Evolutionary conservation across 2,329 filamentous ascomycete species (phyloP), one percentile per base, ranked within the genome.

Genomic region (Alternaria sp.): DNA sequence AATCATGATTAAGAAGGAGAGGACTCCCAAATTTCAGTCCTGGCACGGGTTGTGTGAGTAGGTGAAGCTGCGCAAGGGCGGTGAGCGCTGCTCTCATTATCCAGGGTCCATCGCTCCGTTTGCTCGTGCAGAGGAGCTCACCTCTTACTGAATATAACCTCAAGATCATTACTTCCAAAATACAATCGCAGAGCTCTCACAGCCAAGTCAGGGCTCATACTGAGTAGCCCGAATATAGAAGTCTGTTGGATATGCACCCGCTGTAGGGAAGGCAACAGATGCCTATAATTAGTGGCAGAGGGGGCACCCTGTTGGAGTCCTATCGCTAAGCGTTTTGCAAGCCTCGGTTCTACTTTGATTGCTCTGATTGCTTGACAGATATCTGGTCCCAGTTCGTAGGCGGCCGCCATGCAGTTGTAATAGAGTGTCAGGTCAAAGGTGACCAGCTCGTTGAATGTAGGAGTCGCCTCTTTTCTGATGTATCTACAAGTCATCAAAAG

Each of bases 361-460:
- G 56, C 18, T 45, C 7, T 55, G 6, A 63, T 63, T n/a, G 15
- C 9, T 25, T 50, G 56, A 11, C 60, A 55, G 6, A 55, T 55
- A 2, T 20, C 56, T 3, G 60, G 44, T 28, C 50, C 60, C 3
- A 63, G 26, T 43, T 60, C 60, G 44, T 55, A 63, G 2, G 25
- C 56, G n/a, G 49, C 56, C 11, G 50, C 50, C 56, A 60, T 60
- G 15, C 43, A 49, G 25, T 63, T 55, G 25, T 55, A 55, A 20
- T 55, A 55, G 7, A 21, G 28, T 10, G 56, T 60, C 7, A 63
- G 30, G 20, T 63, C 60, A 28, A 63, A 63, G 12, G 25, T 55
- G 12, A 60, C 56, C 14, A 58, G 20, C 6, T 53, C 50, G 14
- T 63, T 50, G 57, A 63, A 63, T 6, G 14, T 51, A 8, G 60